phyloP scores from a whole-genome alignment of 2,329 filamentous ascomycete genomes.

The Diplodia corticola region DNA sequence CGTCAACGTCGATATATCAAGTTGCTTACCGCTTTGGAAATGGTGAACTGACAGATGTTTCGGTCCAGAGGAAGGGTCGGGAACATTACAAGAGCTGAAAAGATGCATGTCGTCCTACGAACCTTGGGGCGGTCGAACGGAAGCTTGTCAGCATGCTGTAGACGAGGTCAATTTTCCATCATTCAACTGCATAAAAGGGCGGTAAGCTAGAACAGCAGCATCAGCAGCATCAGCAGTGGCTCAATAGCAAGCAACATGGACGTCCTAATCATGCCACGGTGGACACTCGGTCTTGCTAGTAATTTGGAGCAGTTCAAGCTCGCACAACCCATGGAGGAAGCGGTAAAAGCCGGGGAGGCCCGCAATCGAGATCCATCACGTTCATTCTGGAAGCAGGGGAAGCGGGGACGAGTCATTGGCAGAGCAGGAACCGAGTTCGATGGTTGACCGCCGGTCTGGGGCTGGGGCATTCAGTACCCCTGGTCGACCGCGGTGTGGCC shows the following conservation, averaged over 20 bases:
- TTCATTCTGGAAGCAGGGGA: background rate
- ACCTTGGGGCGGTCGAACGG: background rate
- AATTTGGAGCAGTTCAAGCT: background rate
- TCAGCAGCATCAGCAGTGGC: background rate
- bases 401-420: background rate
- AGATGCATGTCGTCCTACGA: no score
- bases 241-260: background rate
- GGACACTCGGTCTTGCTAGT: background rate
- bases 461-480: background rate
- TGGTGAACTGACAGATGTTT: background rate
- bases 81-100: background rate
- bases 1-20: no score
- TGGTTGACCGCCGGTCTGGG: conserved; percentile 7
- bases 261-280: background rate
- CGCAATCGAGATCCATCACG: background rate
- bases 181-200: no score
- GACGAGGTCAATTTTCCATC: no score
- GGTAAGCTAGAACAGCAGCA: background rate
- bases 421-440: background rate
- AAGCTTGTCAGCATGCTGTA: background rate
- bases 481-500: background rate
- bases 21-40: background rate
- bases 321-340: background rate
- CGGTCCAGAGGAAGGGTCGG: background rate
- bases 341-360: background rate